phyloP scores from a whole-genome alignment of 164 flowering plant genomes.

The Taxillus chinensis region DNA sequence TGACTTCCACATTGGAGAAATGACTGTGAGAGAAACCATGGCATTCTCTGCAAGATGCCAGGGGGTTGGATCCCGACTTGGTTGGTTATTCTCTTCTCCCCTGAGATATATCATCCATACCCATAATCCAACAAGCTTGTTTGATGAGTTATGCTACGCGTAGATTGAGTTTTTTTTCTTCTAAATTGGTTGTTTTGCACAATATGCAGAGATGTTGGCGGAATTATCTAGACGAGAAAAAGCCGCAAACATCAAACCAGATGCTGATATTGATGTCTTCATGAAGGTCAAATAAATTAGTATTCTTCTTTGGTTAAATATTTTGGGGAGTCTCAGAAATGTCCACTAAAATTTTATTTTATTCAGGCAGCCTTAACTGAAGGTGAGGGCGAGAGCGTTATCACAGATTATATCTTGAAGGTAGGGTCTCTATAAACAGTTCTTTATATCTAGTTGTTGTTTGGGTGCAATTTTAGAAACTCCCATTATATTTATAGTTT shows the following conservation, averaged over 20 bases:
- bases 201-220: constrained; percentile 31
- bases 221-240: constrained; percentile 48
- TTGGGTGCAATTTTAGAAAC: background rate
- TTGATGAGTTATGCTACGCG: background rate
- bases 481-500: background rate
- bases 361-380: constrained; percentile 28
- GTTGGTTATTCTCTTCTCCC: constrained; percentile 4
- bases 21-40: constrained; percentile 17
- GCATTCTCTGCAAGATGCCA: constrained; percentile 25
- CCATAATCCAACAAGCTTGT: background rate
- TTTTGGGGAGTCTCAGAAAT: no score
- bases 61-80: constrained; percentile 16
- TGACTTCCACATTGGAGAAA: constrained; percentile 24
- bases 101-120: background rate
- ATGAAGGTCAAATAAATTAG: constrained; percentile 31
- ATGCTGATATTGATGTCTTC: constrained; percentile 47
- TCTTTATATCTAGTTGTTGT: background rate
- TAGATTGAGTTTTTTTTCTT: background rate
- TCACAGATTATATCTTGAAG: constrained; percentile 32
- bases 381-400: constrained; percentile 26
- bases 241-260: constrained; percentile 42
- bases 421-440: constrained; percentile 7
- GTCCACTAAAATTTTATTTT: background rate
- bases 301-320: no score
- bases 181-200: background rate